Evolutionary conservation across 139 green algal genomes (phyloP), one percentile per base, ranked within the genome.

Genomic region (Micromonas pusilla): DNA sequence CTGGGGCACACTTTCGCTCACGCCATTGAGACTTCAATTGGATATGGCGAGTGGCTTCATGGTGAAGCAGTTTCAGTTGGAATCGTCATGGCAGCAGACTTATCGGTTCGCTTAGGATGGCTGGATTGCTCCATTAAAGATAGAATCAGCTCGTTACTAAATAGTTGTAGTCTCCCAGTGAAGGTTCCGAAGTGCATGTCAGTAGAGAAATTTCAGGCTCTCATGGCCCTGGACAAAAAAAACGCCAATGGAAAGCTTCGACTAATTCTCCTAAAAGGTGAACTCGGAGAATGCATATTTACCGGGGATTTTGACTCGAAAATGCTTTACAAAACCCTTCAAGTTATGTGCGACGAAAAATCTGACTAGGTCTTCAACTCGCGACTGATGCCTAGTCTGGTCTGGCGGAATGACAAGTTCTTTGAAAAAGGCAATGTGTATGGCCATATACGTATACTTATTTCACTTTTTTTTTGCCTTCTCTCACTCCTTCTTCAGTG

Each of bases 181-280:
- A 60, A 16, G 25, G 84, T 91, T 2, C 92, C 91, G 6, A 72
- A 84, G 70, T 37, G 21, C 73, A 95, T 96, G 87, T 96, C 89
- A 0, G 38, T 79, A 25, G 70, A 93, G 6, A 73, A 91, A 57
- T 99, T 99, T 86, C 86, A 77, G 66, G 78, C 84, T 0, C 79
- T 95, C 16, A 99, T 99, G 95, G 85, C 92, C 2, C 81, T 98
- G 13, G 95, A 99, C 86, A 99, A 99, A 85, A 99, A 99, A 88
- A 91, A 93, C 25, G 81, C 85, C 36, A 85, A 87, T 9, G 94
- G 96, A 38, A 92, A 94, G 84, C 85, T 99, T 70, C 83, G 93
- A 9, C 85, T 99, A 0, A 92, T 99, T 30, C 85, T 99, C 78
- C 83, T 99, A 28, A 94, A 93, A 80, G 96, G 96, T 0, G 79